Base-by-base conservation (phyloP, 2,329 filamentous ascomycete genomes). In the Mycosphaerella sp. region DNA sequence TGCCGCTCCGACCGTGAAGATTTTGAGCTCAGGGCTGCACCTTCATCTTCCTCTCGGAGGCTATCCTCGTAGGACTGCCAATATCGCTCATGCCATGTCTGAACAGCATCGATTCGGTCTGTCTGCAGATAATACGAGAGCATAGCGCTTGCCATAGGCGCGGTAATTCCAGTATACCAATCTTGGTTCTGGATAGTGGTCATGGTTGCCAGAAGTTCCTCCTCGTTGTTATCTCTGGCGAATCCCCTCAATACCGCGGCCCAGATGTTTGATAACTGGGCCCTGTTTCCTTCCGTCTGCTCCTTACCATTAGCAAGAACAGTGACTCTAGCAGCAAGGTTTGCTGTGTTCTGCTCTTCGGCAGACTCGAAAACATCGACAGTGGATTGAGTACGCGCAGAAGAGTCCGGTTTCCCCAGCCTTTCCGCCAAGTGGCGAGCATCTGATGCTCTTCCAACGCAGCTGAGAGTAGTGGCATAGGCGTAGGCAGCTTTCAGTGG, bases 91-190 rank as follows among this genome's bases (percentile, higher is more conserved):
- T 52, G 53, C 80, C 89, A 88, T 10, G 73, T 65, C 62, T 85
- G 83, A 2, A 83, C 83, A 54, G 80, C 77, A n/a, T 74, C 66
- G 3, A 85, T 64, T 41, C 81, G 72, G 58, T 82, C 72, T 40
- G 73, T 75, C 10, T 72, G 66, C 1, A 84, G 79, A 60, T 84
- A 89, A 59, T 85, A 85, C 0, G 67, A 68, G 2, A 83, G 49
- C 53, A 63, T 55, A 6, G 27, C 16, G 7, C 21, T 9, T 18
- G 39, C 39, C 16, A 41, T 21, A 7, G 17, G 17, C 39, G 16
- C 16, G 8, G 17, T 17, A 8, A 21, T 27, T 12, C 8, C 35
- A 12, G 35, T 18, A 14, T 37, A 13, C 44, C 36, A 50, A 4
- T 41, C 37, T 12, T 47, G 45, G 9, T 71, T 67, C 48, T 78